Evolutionary conservation across 176 grass and related monocot species (phyloP), one percentile per base, ranked within the genome.

Genomic region (Oryza coarctata): DNA sequence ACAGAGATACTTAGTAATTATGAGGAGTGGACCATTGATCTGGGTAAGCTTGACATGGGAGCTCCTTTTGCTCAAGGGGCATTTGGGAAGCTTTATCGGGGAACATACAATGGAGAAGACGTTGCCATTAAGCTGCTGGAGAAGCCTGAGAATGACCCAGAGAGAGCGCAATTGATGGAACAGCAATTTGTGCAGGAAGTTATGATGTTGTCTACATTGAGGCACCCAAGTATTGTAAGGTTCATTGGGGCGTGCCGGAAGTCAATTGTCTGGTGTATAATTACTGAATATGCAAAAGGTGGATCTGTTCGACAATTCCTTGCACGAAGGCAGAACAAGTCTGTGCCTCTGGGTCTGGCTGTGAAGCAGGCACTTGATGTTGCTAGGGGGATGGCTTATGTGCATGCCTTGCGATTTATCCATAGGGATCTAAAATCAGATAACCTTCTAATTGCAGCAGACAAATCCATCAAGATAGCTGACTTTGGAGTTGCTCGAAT

Each of bases 401-500:
- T 94, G 39, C 92, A 94, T 43, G 81, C 77, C 69, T 79, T 87
- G 4, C 80, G 89, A 31, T 84, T 87, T 55, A 94, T 94, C 57
- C 89, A 94, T 75, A 91, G 92, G 70, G 92, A 94, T 80, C 73
- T 94, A 3, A 94, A 94, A 80, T 94, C 92, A 25, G 92, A 94
- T 17, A 92, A 94, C 45, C 87, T 94, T 77, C 82, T 94, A 27
- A 94, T 94, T 55, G 82, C 84, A 17, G 81, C 87, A 17, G 92
- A 94, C 73, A 94, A 89, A 80, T 94, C 92, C 22, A 94, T 94
- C 63, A 94, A 94, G 73, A 94, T 92, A 82, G 92, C 92, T 10
- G 92, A 94, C 86, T 94, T 94, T 73, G 92, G 92, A 64, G 92
- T 94, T 65, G 92, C 89, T 80, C 84, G 92, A 40, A 94, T 94